These are phyloP conservation scores for Pseudocercospora pini-densiflorae DNA, from an alignment of 2,329 filamentous ascomycete genomes.

Conservation along the genomic window DNA sequence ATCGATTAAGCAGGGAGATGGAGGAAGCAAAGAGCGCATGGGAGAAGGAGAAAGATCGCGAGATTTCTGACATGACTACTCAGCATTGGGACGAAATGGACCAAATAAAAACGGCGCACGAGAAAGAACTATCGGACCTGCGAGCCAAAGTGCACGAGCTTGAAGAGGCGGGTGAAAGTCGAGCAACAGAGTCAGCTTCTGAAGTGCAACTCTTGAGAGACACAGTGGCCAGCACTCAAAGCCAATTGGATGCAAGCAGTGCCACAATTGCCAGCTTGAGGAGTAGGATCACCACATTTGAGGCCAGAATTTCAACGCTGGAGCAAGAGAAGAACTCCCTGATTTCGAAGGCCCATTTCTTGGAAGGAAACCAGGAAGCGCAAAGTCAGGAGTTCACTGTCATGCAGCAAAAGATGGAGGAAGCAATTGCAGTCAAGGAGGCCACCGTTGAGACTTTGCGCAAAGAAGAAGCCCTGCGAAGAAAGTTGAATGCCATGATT, in stretches of 20 bases:
- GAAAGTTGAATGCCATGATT: conserved; percentile 95
- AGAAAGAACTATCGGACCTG: conserved; percentile 69
- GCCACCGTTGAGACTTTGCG: conserved; percentile 80
- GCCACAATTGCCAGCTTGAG: conserved; percentile 63
- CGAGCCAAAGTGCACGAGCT: conserved; percentile 55
- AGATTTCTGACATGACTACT: conserved; percentile 62
- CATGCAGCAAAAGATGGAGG: conserved; percentile 79
- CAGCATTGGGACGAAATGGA: conserved; percentile 71
- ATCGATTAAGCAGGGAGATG: conserved; percentile 57
- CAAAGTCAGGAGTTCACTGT: conserved; percentile 84
- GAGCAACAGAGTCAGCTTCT: conserved; percentile 56
- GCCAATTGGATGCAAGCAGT: conserved; percentile 56
- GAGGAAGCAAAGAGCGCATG: conserved; percentile 50
- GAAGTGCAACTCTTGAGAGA: conserved; percentile 50
- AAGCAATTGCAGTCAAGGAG: conserved; percentile 72
- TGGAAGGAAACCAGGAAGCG: conserved; percentile 87
- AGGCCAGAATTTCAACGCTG: conserved; percentile 63
- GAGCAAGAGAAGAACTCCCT: conserved; percentile 77
- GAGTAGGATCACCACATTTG: conserved; percentile 53
- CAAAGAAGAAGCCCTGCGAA: conserved; percentile 85
- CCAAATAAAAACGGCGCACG: conserved; percentile 65
- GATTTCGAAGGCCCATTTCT: conserved; percentile 81
- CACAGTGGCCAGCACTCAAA: conserved; percentile 28
- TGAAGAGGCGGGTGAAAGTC: conserved; percentile 58
- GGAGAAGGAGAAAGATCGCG: conserved; percentile 52